These are phyloP conservation scores for Emmonsia crescens DNA, from an alignment of 2,329 filamentous ascomycete genomes.

Conservation along the genomic window DNA sequence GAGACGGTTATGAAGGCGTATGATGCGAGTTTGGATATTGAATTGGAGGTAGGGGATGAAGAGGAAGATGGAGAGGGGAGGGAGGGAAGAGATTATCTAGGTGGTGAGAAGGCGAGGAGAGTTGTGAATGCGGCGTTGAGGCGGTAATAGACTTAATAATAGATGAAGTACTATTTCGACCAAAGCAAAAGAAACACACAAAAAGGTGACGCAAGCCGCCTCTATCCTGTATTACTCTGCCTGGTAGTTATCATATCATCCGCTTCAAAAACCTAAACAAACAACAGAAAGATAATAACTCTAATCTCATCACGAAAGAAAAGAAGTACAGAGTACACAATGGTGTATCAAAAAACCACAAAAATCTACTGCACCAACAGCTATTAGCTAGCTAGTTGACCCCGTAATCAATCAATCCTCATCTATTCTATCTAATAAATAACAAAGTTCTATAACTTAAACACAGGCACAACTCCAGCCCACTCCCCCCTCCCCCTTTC, in stretches of 20 bases:
- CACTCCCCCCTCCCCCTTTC: constrained; percentile 60
- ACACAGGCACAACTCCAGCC: constrained; percentile 47
- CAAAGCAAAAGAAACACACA: background rate
- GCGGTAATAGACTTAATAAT: background rate
- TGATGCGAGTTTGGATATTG: constrained; percentile 64
- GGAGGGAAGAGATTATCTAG: constrained; percentile 33
- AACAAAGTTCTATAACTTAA: constrained; percentile 27
- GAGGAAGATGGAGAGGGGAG: constrained; percentile 20
- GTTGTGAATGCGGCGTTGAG: constrained; percentile 21
- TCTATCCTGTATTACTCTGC: background rate
- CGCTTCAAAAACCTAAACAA: background rate
- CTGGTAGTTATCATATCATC: background rate
- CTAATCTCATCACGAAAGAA: background rate
- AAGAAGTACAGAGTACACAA: background rate
- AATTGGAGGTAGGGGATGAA: constrained; percentile 31
- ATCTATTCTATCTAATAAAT: background rate
- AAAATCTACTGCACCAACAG: background rate
- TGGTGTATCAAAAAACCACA: background rate
- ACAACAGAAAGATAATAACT: background rate
- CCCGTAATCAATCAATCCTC: background rate
- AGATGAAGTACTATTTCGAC: background rate
- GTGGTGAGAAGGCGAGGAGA: constrained; percentile 29
- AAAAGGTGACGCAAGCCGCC: background rate
- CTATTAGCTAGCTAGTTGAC: background rate
- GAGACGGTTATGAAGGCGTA: constrained; percentile 78